These are phyloP conservation scores for Rhodocollybia butyracea DNA, from an alignment of 768 basidiomycete species.

Conservation along the genomic window DNA sequence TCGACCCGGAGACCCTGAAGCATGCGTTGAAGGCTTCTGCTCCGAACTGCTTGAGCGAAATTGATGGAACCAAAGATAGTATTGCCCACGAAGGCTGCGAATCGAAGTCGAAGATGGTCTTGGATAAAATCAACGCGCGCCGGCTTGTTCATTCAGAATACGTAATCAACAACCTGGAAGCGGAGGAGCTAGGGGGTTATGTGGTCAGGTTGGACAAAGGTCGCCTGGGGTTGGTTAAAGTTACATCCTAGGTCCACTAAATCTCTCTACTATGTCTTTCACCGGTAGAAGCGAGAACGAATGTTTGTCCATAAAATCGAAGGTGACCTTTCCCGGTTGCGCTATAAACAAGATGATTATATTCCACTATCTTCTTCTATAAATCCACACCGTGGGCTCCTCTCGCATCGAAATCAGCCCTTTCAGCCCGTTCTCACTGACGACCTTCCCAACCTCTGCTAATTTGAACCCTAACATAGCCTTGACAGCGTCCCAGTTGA, in stretches of 20 bases:
- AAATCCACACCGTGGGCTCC: slow-evolving; percentile 3
- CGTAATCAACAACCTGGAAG: slow-evolving; percentile 63
- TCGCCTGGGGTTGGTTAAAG: slow-evolving; percentile 46
- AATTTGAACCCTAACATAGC: neutral
- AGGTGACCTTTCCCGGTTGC: too few relatives aligned
- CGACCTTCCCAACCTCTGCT: neutral
- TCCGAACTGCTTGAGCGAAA: neutral
- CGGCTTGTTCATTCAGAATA: slow-evolving; percentile 69
- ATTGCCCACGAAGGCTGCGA: slow-evolving; percentile 13
- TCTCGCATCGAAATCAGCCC: neutral
- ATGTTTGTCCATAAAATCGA: too few relatives aligned
- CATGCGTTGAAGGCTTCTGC: slow-evolving; percentile 22
- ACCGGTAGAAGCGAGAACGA: too few relatives aligned
- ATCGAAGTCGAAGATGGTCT: slow-evolving; percentile 41
- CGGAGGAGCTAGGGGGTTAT: slow-evolving; percentile 58
- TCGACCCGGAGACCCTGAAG: slow-evolving; percentile 42
- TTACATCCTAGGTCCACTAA: too few relatives aligned
- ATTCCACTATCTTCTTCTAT: neutral
- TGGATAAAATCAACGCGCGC: slow-evolving; percentile 68
- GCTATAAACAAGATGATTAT: too few relatives aligned
- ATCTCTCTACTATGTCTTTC: too few relatives aligned
- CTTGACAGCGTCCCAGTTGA: slow-evolving; percentile 22
- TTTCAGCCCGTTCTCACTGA: neutral
- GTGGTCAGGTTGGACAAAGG: slow-evolving; percentile 56
- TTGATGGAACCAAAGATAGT: neutral